Evolutionary conservation across 441 rosid species (phyloP).

Genomic region (Oxalis stricta): DNA sequence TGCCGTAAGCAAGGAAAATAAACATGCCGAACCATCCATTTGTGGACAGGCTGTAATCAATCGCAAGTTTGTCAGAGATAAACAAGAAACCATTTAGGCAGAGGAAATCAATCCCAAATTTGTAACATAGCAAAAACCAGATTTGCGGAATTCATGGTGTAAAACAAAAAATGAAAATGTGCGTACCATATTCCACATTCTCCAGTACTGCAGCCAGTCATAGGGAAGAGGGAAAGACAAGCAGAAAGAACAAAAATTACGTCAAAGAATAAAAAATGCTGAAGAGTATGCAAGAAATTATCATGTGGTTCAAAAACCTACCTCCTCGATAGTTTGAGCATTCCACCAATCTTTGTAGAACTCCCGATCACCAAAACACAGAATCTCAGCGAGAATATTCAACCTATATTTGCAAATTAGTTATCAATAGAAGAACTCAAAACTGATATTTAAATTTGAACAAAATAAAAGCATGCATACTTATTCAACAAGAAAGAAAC

Average conservation of each 20-base stretch:
- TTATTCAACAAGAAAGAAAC: neutral
- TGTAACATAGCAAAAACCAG: neutral
- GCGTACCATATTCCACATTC: conserved; percentile 98
- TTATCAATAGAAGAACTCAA: no score
- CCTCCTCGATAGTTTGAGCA: conserved; percentile 95
- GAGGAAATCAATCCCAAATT: neutral
- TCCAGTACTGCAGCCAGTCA: conserved; percentile 74
- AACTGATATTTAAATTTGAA: neutral
- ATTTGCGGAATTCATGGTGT: neutral
- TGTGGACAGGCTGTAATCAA: conserved; percentile 85
- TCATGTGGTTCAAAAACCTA: conserved; percentile 17
- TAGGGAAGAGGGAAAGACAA: conserved; percentile 7
- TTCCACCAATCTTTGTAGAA: conserved; percentile 99
- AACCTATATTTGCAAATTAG: conserved; percentile 33
- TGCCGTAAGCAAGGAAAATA: conserved; percentile 81
- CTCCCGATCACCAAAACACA: conserved; percentile 95
- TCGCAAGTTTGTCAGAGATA: conserved; percentile 13
- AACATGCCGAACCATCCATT: conserved; percentile 98
- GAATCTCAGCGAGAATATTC: conserved; percentile 93
- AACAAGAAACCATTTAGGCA: neutral
- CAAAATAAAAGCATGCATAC: neutral
- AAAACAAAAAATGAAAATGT: conserved; percentile 5
- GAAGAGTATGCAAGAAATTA: conserved; percentile 3
- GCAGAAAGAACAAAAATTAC: conserved; percentile 4
- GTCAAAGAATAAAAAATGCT: conserved; percentile 5